Base-by-base conservation (phyloP, 768 basidiomycete species). In the Austroboletus eburneus region DNA sequence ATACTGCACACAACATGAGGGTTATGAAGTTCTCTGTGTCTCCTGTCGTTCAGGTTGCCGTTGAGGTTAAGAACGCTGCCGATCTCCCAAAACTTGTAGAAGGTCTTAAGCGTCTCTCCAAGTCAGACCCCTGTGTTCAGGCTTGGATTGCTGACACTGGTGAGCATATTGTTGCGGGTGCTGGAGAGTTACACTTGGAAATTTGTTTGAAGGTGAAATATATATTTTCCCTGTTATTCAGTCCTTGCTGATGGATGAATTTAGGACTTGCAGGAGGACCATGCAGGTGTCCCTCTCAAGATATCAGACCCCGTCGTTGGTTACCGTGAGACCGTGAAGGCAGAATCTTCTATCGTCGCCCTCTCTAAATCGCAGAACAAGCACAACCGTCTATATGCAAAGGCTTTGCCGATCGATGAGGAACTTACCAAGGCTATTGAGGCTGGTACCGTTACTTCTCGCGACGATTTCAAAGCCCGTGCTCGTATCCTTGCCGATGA, bases 1-100 rank as follows among this genome's bases (percentile, higher is more conserved):
- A 98, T 75, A 96, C 93, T 43, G 96, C 96, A 42, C 96, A 99
- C 80, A 99, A 99, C 80, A 96, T 99, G 93, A 91, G 77, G 76
- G 93, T 99, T 71, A 99, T 99, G 96, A 91, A 88, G 75, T 97
- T 97, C 82, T 98, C 94, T 69, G 96, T 99, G 46, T 98, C 96
- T 24, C 96, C 96, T 58, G 96, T 99, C 77, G 96, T 99, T 37
- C 96, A 84, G 68, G 92, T 98, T 64, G 91, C 96, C 56, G 96
- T 99, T 59, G 96, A 99, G 72, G 96, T 98, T 72, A 98, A 98
- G 86, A 99, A 98, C 70, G 92, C 96, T 48, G 82, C 91, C 49
- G 96, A 99, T 80, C 80, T 99, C 39, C 96, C 96, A 65, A 99
- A 99, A 76, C 88, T 99, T 56, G 96, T 98, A 52, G 96, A 99